Base-by-base conservation (phyloP, 768 basidiomycete genomes). In the Phanerochaete sordida region DNA sequence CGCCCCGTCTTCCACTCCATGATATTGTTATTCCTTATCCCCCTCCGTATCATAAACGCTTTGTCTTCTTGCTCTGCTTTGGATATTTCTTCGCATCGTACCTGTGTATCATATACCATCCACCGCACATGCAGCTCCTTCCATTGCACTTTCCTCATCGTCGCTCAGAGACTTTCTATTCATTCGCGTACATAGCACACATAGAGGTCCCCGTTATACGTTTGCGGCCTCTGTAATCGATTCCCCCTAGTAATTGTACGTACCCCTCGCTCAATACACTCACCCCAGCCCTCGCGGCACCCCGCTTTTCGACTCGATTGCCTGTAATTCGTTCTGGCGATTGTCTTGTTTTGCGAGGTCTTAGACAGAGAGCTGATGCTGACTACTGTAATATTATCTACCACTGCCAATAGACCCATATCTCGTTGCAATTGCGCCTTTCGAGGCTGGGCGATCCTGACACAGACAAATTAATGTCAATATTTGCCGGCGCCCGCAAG, bases 81-180 rank as follows among this genome's bases (percentile, higher is more conserved):
- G 52, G 52, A 55, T 60, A 45, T 23, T 55, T 44, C 35, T 47
- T 23, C 51, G 51, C 51, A 52, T 52, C 47, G 53, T 60, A 60
- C 58, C 30, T 19, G 52, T 54, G 44, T 55, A 27, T 45, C 44
- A 52, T 60, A 60, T 60, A 59, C 58, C 58, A 59, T 59, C 37
- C 19, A n/a, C 30, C 48, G 50, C 39, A 59, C 53, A 56, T 56
- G 59, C 59, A 55, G 13, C 53, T 31, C 53, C 39, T 28, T 46
- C 37, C 52, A 27, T 54, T 33, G 52, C 50, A 35, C 23, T 54
- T 39, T 35, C 49, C 51, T 53, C 51, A 39, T 35, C 51, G 35
- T 52, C 47, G 24, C 53, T 33, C 52, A 60, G 44, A 60, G 52
- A 60, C 59, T 48, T 35, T 54, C 30, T 50, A 26, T 24, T 35